Evolutionary conservation across 2,329 filamentous ascomycete genomes (phyloP).

Genomic region (Ceratocystis cubensis): DNA sequence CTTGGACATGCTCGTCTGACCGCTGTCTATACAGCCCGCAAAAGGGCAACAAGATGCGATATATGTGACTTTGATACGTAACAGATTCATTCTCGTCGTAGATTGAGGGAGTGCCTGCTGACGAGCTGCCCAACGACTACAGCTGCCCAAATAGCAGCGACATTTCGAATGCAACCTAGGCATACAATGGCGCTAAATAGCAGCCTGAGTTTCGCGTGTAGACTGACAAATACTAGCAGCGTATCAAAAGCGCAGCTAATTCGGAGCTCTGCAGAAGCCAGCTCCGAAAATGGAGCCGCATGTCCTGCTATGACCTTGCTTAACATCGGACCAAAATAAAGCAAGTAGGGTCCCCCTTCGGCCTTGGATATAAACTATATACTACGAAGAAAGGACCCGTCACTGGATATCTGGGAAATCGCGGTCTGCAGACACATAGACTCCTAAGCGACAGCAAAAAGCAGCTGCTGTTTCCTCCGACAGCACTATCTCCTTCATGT

Average conservation of each 20-base stretch:
- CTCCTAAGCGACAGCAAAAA: background rate
- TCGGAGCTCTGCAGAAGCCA: background rate
- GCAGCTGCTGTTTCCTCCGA: background rate
- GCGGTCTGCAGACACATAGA: too few species aligned
- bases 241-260: background rate
- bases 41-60: background rate
- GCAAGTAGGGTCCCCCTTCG: background rate
- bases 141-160: background rate
- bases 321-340: too few species aligned
- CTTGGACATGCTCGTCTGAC: background rate
- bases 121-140: background rate
- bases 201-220: background rate
- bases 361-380: background rate
- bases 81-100: background rate
- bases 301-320: background rate
- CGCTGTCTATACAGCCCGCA: background rate
- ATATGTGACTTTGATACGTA: background rate
- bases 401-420: too few species aligned
- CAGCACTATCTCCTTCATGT: background rate
- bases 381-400: background rate
- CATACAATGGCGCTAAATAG: background rate
- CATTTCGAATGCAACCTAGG: background rate
- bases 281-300: background rate
- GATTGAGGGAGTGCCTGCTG: background rate
- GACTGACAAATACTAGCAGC: background rate